These are phyloP conservation scores for Candida albicans DNA, from an alignment of 1,139 yeast genomes.

Conservation along the genomic window DNA sequence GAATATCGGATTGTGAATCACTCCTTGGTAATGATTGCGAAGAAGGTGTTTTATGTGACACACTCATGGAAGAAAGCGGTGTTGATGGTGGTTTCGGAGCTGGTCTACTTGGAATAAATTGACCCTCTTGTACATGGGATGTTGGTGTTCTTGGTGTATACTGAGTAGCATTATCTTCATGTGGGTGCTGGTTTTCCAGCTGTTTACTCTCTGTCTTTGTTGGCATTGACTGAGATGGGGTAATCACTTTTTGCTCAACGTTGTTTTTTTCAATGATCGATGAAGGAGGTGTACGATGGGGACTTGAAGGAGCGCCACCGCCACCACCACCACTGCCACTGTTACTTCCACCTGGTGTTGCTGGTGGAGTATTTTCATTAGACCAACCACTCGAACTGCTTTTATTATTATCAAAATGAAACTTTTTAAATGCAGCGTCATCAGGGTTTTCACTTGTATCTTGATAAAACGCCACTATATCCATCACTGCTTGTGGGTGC, in stretches of 20 bases:
- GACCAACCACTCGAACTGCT: constrained; percentile 19
- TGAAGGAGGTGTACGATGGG: constrained; percentile 15
- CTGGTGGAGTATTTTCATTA: constrained; percentile 27
- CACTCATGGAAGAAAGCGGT: constrained; percentile 8
- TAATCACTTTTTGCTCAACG: constrained; percentile 1
- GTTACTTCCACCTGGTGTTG: constrained; percentile 22
- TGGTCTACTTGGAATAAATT: constrained; percentile 65
- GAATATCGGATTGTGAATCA: constrained; percentile 1
- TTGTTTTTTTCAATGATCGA: constrained; percentile 3
- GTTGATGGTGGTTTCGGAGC: constrained; percentile 57
- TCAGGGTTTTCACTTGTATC: constrained; percentile 61
- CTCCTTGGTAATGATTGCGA: constrained; percentile 2
- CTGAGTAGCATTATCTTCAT: constrained; percentile 20
- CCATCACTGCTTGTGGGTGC: constrained; percentile 93
- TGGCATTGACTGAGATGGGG: constrained; percentile 9
- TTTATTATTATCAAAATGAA: constrained; percentile 39
- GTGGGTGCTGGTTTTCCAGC: constrained; percentile 7
- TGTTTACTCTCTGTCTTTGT: neutral
- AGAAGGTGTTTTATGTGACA: constrained; percentile 9
- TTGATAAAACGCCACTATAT: constrained; percentile 85
- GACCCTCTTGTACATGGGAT: constrained; percentile 30
- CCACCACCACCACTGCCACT: constrained; percentile 11
- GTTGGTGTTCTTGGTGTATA: constrained; percentile 22
- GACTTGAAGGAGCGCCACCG: constrained; percentile 18
- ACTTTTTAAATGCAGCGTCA: constrained; percentile 78